Evolutionary conservation across 169 alveolate genomes (phyloP), one percentile per base, ranked within the genome.

Genomic region (Plasmodium adleri): DNA sequence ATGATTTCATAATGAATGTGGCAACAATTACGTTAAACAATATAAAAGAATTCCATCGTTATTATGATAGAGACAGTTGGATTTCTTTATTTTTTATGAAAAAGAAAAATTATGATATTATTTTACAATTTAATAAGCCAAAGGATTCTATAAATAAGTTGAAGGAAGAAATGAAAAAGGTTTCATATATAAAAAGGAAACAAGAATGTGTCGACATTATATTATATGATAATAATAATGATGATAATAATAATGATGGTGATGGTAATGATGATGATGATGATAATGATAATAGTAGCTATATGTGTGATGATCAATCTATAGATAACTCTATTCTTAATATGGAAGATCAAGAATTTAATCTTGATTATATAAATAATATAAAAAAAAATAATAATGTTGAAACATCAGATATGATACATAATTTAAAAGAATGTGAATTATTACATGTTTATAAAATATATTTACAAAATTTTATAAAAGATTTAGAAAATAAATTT

Each of bases 51-150:
- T 49, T 76, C 15, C 59, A 76, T 26, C 47, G 22, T 0, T 63
- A 63, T 22, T 76, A 63, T 76, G 88, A 76, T 12, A 24, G 68
- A 17, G 70, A 76, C 3, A 76, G 50, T 17, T 76, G 88, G 88
- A 45, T 76, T 1, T 24, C 76, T 4, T 54, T 76, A n/a, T 76
- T 76, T 49, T 66, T 76, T 10, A 63, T 76, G 22, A 58, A 17
- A 10, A 45, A 67, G 39, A 24, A 74, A 10, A 49, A 15, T 54
- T 76, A 64, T 68, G 88, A 76, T 20, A n/a, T 76, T 13, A 49
- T 63, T 49, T 49, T 76, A 39, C 39, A 76, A 6, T 63, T 76
- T 24, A 22, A 76, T 54, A 5, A 17, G 1, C 60, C 88, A 3
- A 49, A 60, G 15, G 64, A 12, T 8, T n/a, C 74, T 10, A 13